Base-by-base conservation (phyloP, 1,139 yeast species). In the Suhomyces guaymorum region DNA sequence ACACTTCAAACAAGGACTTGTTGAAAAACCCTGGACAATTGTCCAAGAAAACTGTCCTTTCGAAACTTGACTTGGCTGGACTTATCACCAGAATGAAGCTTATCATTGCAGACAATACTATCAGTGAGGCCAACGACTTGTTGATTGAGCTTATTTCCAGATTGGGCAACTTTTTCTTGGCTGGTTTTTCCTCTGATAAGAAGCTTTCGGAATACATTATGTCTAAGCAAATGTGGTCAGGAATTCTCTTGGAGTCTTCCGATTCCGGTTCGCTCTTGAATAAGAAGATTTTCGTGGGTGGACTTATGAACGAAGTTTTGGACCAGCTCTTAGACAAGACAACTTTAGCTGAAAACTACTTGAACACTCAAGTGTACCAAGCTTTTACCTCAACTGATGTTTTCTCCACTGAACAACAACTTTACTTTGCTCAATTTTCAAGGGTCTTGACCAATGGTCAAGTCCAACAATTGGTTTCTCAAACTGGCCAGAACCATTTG, bases 21-120 rank as follows among this genome's bases (percentile, higher is more conserved):
- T 35, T 41, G 15, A 35, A 42, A 7, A 42, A 27, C 2, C 5
- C 17, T 3, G 15, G 14, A 43, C 37, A 16, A 36, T 39, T 13
- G 19, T 41, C 27, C 9, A 30, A 27, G 21, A 37, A 15, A 26
- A 38, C 35, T 7, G 26, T 34, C 9, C 29, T 28, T 15, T 24
- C 34, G 6, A 68, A 69, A 26, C 46, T 73, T 30, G 86, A 80
- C 48, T 59, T 72, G 15, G 62, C 73, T 18, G 76, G 72, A 3
- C 50, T 74, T 2, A 38, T 77, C 1, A 54, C 55, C 28, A 64
- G 78, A 43, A 39, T 76, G 5, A 45, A 51, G 10, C 45, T 55
- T 2, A 37, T 70, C 5, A 35, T 66, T 2, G 26, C 47, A 0
- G 63, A 60, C 26, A 30, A 41, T 3, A 37, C 37, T 4, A 39